Base-by-base conservation (phyloP, 176 grass and related monocot species). In the Microstegium vimineum region DNA sequence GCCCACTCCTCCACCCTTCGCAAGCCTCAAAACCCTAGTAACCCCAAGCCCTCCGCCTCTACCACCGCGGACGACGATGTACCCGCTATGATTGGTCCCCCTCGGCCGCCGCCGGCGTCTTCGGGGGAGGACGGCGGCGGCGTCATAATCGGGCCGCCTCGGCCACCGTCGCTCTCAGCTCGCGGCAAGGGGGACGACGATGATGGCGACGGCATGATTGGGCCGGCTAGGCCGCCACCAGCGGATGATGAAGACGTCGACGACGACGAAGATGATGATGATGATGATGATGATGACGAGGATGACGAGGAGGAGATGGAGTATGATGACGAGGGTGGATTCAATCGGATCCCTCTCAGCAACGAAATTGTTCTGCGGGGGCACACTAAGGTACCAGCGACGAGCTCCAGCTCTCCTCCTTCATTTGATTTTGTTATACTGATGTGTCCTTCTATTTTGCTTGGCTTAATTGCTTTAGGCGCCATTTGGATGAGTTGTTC, bases 281-380 rank as follows among this genome's bases (percentile, higher is more conserved):
- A n/a, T n/a, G n/a, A 86, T 14, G 81, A 86, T 0, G 89, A 81
- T 0, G 87, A 86, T 0, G 89, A 70, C 0, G 90, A 77, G 0
- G 40, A 77, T 0, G 78, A 89, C 4, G 91, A 80, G 0, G 76
- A 90, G 1, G 88, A 90, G 14, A 79, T 79, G 84, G 92, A 90
- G 2, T 86, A 88, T 33, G 90, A 89, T 18, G 80, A 67, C 11
- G 88, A 93, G 18, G 73, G 65, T 62, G 77, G 81, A 46, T 86
- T 87, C 35, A 83, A 77, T 69, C 73, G 81, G 67, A 98, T 98
- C 81, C 95, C 95, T 73, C 84, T 93, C 60, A 98, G 86, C 79
- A 94, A 98, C 70, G 95, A 98, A 75, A 90, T 98, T 71, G 92
- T 98, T 66, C 85, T 98, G 22, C 81, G 83, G 73, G 92, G 95